phyloP scores from a whole-genome alignment of 2,329 filamentous ascomycete genomes.

The Metarhizium sp. region DNA sequence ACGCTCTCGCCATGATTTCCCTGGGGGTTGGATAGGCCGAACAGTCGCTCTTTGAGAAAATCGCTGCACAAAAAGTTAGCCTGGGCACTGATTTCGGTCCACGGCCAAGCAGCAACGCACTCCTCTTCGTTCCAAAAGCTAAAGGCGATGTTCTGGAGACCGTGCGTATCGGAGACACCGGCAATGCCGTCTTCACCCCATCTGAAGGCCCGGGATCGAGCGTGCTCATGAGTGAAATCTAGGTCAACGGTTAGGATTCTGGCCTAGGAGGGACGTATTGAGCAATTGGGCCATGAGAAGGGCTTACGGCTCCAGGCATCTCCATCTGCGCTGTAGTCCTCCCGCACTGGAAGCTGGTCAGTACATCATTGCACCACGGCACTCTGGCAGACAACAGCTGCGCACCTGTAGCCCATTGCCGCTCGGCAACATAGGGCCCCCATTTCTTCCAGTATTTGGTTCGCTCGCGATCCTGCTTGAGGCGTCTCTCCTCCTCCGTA shows the following conservation, averaged over 20 bases:
- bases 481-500: slow-evolving; percentile 81
- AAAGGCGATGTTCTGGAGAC: slow-evolving; percentile 86
- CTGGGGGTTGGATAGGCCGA: slow-evolving; percentile 90
- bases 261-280: no score
- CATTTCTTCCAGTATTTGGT: slow-evolving; percentile 97
- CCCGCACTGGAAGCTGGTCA: slow-evolving; percentile 48
- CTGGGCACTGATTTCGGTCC: no score
- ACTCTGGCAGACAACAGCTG: slow-evolving; percentile 6
- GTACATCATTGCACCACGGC: background rate
- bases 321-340: slow-evolving; percentile 84
- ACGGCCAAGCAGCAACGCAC: slow-evolving; percentile 33
- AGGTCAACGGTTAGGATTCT: slow-evolving; percentile 2
- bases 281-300: background rate
- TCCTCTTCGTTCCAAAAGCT: slow-evolving; percentile 98
- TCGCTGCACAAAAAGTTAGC: slow-evolving; percentile 43
- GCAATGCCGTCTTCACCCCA: slow-evolving; percentile 98
- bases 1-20: slow-evolving; percentile 96
- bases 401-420: slow-evolving; percentile 90
- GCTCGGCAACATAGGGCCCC: slow-evolving; percentile 87
- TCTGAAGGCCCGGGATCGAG: slow-evolving; percentile 77
- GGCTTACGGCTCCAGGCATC: slow-evolving; percentile 91
- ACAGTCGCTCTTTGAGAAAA: slow-evolving; percentile 89
- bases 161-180: slow-evolving; percentile 85
- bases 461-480: slow-evolving; percentile 75
- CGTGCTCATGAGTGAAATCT: slow-evolving; percentile 94